Conservation (phyloP, 148 eudicot species). For the Rhododendron vialii region DNA sequence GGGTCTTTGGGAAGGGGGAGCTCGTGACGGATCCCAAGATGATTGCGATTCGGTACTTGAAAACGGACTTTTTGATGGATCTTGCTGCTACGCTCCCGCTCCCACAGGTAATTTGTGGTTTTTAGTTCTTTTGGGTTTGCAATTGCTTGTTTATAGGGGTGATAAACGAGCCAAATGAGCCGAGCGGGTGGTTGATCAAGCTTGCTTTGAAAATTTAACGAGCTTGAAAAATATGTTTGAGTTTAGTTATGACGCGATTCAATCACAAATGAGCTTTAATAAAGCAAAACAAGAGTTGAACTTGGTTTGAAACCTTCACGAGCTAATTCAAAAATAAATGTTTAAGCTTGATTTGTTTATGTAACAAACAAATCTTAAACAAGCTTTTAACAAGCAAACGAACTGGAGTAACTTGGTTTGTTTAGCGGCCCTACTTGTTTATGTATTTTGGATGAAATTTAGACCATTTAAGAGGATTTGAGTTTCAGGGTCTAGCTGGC, state of each 20-base stretch:
- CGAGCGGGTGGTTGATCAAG: not conserved
- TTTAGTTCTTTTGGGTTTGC: not conserved
- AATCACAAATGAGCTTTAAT: too few species aligned
- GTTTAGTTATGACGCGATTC: not conserved
- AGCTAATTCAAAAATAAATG: too few species aligned
- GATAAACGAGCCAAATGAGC: not conserved
- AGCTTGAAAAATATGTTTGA: not conserved
- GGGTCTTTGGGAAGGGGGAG: slow-evolving; percentile 49
- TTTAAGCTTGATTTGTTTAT: not conserved
- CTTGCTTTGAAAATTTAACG: not conserved
- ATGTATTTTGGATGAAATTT: not conserved
- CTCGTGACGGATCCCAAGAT: slow-evolving; percentile 34
- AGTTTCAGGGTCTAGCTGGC: not conserved
- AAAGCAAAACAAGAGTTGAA: not conserved
- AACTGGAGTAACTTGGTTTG: not conserved
- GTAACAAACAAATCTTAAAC: not conserved
- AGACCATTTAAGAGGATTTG: not conserved
- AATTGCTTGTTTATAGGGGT: not conserved
- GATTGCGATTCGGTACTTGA: slow-evolving; percentile 36
- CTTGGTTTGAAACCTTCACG: not conserved
- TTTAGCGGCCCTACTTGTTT: not conserved
- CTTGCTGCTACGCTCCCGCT: slow-evolving; percentile 50
- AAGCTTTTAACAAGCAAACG: not conserved
- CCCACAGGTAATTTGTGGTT: slow-evolving; percentile 32
- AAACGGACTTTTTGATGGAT: slow-evolving; percentile 34